phyloP scores from a whole-genome alignment of 345 rosid genomes.

The Heritiera littoralis region DNA sequence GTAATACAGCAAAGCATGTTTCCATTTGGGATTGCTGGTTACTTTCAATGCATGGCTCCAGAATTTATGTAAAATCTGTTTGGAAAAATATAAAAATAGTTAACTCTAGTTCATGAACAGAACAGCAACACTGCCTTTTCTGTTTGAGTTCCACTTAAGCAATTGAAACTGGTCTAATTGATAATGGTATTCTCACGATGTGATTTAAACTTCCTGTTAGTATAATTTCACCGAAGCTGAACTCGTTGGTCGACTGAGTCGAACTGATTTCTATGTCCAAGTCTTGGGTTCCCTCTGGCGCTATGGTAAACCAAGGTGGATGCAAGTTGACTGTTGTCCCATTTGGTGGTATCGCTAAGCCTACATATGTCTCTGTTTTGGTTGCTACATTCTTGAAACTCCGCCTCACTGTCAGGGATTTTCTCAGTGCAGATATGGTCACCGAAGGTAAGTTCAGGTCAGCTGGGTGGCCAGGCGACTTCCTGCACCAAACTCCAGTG shows the following conservation, averaged over 20 bases:
- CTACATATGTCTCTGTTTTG: slow-evolving; percentile 53
- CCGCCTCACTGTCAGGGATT: slow-evolving; percentile 43
- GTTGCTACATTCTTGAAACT: slow-evolving; percentile 56
- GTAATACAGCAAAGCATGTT: slow-evolving; percentile 13
- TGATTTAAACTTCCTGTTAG: slow-evolving; percentile 72
- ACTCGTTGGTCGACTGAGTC: slow-evolving; percentile 36
- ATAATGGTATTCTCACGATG: slow-evolving; percentile 61
- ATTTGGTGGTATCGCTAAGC: slow-evolving; percentile 59
- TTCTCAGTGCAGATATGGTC: slow-evolving; percentile 55
- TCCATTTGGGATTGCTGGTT: not conserved
- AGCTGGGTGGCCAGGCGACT: slow-evolving; percentile 48
- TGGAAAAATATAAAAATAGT: not conserved
- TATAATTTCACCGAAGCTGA: slow-evolving; percentile 72
- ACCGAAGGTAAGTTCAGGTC: slow-evolving; percentile 78
- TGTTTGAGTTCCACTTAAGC: not conserved
- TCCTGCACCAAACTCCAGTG: slow-evolving; percentile 57
- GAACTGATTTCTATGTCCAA: slow-evolving; percentile 53
- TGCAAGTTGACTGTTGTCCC: slow-evolving; percentile 53
- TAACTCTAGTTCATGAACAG: not conserved
- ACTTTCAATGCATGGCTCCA: not conserved
- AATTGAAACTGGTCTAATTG: slow-evolving; percentile 42
- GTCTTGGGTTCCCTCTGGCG: slow-evolving; percentile 45
- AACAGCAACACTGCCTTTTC: not conserved
- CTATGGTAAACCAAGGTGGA: slow-evolving; percentile 65
- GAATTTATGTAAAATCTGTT: not conserved